phyloP scores from a whole-genome alignment of 352 stramenopile species.

The Plasmopara muralis region DNA sequence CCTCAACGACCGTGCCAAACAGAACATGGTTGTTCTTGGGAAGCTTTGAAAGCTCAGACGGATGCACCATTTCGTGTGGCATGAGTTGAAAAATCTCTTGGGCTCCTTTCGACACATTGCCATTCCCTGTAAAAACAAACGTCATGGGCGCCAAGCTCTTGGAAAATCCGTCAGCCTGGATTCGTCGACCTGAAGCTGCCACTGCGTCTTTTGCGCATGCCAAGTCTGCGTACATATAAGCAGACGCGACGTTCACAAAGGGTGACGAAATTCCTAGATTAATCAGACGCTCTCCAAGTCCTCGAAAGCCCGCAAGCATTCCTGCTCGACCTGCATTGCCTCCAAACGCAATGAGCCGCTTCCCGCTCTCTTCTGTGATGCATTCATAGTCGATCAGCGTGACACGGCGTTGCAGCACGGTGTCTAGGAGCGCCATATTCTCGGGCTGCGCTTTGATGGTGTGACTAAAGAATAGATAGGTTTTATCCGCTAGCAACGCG shows the following conservation, averaged over 20 bases:
- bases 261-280: conserved; percentile 90
- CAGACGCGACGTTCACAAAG: conserved; percentile 90
- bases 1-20: conserved; percentile 76
- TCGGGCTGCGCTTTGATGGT: conserved; percentile 95
- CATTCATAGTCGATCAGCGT: conserved; percentile 96
- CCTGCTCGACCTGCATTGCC: conserved; percentile 91
- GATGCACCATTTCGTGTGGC: conserved; percentile 90
- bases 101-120: conserved; percentile 92
- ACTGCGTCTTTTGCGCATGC: conserved; percentile 85
- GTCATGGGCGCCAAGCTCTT: conserved; percentile 72
- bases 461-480: conserved; percentile 96
- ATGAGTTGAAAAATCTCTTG: conserved; percentile 93
- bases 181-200: conserved; percentile 69
- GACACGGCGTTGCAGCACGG: conserved; percentile 88
- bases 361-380: conserved; percentile 84
- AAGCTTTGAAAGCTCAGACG: conserved; percentile 77
- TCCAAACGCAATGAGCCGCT: conserved; percentile 92
- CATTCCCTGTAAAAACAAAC: conserved; percentile 92
- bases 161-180: conserved; percentile 76
- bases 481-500: conserved; percentile 86
- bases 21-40: conserved; percentile 54
- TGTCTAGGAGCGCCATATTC: conserved; percentile 94
- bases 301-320: conserved; percentile 92
- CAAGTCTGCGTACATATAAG: conserved; percentile 93
- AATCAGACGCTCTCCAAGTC: conserved; percentile 90